Evolutionary conservation across 1,139 yeast genomes (phyloP).

Genomic region (Nakaseomyces delphensis): DNA sequence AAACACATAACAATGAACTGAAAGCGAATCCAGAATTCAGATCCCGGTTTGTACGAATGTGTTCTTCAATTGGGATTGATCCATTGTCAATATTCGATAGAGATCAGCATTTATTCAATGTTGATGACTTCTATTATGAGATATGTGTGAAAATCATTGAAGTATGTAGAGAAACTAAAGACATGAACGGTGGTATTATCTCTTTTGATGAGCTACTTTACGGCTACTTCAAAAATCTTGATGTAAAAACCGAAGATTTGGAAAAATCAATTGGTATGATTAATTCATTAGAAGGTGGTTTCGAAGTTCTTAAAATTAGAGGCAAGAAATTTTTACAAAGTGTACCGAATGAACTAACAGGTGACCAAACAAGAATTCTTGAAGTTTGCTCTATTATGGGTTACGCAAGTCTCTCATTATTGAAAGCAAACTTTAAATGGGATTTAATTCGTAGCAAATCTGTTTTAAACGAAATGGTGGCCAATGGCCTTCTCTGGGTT

Average conservation of each 20-base stretch:
- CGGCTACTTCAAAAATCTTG: constrained; percentile 32
- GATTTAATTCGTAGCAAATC: constrained; percentile 49
- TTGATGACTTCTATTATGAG: constrained; percentile 53
- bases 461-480: constrained; percentile 69
- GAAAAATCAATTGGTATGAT: constrained; percentile 40
- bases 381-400: constrained; percentile 70
- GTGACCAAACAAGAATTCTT: constrained; percentile 60
- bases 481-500: constrained; percentile 76
- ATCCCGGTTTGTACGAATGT: constrained; percentile 62
- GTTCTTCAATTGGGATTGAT: constrained; percentile 75
- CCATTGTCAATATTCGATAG: constrained; percentile 45
- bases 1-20: constrained; percentile 54
- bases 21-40: constrained; percentile 56
- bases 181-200: constrained; percentile 72
- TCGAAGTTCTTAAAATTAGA: constrained; percentile 36
- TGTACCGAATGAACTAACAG: constrained; percentile 44
- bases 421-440: constrained; percentile 73
- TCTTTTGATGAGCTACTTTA: constrained; percentile 49
- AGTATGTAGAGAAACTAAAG: constrained; percentile 59
- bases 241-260: constrained; percentile 41
- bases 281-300: constrained; percentile 39
- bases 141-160: constrained; percentile 68
- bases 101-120: constrained; percentile 34
- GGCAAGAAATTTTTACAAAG: constrained; percentile 39
- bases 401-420: constrained; percentile 52